phyloP scores from a whole-genome alignment of 1,284 basidiomycete species.

The Ceratobasidium sp. region DNA sequence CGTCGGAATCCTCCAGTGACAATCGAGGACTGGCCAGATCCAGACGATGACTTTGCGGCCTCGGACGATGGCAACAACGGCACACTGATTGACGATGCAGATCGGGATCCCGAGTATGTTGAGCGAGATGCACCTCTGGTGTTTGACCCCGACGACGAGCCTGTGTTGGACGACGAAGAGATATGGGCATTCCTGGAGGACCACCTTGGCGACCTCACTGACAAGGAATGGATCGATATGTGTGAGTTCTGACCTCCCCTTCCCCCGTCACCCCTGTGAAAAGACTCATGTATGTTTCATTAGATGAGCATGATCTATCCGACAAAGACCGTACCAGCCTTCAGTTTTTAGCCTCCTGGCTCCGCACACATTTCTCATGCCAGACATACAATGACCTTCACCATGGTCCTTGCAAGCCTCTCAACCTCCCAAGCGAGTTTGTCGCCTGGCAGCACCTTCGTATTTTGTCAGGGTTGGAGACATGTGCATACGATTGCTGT shows the following conservation, averaged over 20 bases:
- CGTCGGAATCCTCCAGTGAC: background rate
- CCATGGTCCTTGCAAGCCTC: background rate
- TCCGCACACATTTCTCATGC: constrained; percentile 8
- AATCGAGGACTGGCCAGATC: background rate
- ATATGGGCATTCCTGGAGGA: too few relatives aligned
- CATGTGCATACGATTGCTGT: constrained; percentile 55
- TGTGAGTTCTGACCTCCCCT: too few relatives aligned
- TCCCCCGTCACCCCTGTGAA: too few relatives aligned
- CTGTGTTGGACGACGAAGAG: background rate
- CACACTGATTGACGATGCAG: background rate
- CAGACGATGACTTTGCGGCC: background rate
- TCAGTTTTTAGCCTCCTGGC: constrained; percentile 1
- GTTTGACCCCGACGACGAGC: background rate
- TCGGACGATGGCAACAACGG: background rate
- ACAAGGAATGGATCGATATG: background rate
- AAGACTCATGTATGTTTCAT: too few relatives aligned
- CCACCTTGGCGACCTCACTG: constrained; percentile 11
- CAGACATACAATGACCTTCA: constrained; percentile 6
- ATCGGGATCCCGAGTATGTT: background rate
- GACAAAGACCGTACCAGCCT: background rate
- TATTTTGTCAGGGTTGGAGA: background rate
- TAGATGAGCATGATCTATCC: background rate
- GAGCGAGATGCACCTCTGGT: background rate
- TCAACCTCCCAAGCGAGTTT: constrained; percentile 17
- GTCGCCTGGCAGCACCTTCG: constrained; percentile 12